These are phyloP conservation scores for Diversispora eburnea DNA, from an alignment of 192 early-diverging fungal genomes.

Conservation along the genomic window DNA sequence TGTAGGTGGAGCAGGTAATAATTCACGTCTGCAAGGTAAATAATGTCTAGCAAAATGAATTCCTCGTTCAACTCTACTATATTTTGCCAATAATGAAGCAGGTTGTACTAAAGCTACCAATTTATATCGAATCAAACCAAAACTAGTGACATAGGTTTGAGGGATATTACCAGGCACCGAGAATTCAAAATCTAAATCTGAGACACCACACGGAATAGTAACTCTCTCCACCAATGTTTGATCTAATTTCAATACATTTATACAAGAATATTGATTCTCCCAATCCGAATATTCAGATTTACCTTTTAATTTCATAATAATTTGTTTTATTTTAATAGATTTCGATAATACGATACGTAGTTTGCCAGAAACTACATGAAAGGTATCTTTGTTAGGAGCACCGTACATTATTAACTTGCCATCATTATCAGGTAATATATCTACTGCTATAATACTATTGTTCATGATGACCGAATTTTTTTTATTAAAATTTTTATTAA, in stretches of 20 bases:
- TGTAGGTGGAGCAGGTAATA: constrained; percentile 25
- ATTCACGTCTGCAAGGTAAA: constrained; percentile 24
- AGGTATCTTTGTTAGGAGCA: constrained; percentile 18
- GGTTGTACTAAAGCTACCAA: constrained; percentile 26
- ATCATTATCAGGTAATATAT: constrained; percentile 23
- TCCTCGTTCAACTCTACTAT: background rate
- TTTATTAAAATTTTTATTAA: background rate
- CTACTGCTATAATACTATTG: constrained; percentile 29
- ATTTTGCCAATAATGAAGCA: constrained; percentile 11
- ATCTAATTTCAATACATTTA: constrained; percentile 21
- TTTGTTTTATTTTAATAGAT: constrained; percentile 21
- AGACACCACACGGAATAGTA: constrained; percentile 11
- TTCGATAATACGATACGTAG: constrained; percentile 22
- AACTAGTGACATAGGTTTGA: constrained; percentile 26
- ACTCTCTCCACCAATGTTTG: background rate
- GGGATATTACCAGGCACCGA: constrained; percentile 4
- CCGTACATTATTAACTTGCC: constrained; percentile 27
- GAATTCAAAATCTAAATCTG: constrained; percentile 28
- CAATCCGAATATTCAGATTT: constrained; percentile 29
- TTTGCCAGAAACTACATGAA: constrained; percentile 19
- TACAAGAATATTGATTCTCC: constrained; percentile 28
- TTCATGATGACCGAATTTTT: background rate
- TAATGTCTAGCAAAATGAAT: constrained; percentile 25
- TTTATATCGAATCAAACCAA: constrained; percentile 26
- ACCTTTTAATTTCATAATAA: constrained; percentile 23